A percentile compares a stretch with the other conserved stretches of the same genome.
These are phyloP conservation scores for Codiaeum variegatum DNA, from an alignment of 441 rosid genomes.

Conservation along the genomic window DNA sequence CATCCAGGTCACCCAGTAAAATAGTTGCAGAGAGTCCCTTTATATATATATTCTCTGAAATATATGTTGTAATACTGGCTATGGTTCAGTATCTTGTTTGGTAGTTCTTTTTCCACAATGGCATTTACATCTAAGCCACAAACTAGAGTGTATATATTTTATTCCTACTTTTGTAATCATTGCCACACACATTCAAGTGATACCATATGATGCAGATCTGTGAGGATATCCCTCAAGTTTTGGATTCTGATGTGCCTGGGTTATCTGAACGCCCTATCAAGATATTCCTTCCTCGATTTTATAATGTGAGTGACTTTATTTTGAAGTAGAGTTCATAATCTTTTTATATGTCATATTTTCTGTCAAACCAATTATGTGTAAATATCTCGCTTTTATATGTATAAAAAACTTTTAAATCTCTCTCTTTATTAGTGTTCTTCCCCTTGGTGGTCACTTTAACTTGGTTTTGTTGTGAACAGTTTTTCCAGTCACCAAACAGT, in stretches of 20 bases:
- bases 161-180: not conserved
- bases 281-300: conserved; percentile 77
- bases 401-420: not conserved
- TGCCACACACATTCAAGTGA: not conserved
- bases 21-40: not conserved
- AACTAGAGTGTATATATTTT: not conserved
- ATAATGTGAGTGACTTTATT: conserved; percentile 50
- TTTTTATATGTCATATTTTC: not conserved
- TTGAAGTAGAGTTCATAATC: not conserved
- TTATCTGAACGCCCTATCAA: conserved; percentile 82
- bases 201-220: conserved; percentile 55
- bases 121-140: not conserved
- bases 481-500: conserved; percentile 93
- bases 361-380: not conserved
- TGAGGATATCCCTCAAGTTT: conserved; percentile 91
- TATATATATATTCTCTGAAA: not conserved
- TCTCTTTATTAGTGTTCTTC: not conserved
- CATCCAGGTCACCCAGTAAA: not conserved
- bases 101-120: not conserved
- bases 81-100: not conserved
- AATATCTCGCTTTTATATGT: not conserved
- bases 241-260: conserved; percentile 89
- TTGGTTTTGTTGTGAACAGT: conserved; percentile 45
- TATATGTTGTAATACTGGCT: not conserved
- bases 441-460: conserved; percentile 8